Evolutionary conservation across 2,329 filamentous ascomycete species (phyloP).

Genomic region (Arthrobotrys musiformis): DNA sequence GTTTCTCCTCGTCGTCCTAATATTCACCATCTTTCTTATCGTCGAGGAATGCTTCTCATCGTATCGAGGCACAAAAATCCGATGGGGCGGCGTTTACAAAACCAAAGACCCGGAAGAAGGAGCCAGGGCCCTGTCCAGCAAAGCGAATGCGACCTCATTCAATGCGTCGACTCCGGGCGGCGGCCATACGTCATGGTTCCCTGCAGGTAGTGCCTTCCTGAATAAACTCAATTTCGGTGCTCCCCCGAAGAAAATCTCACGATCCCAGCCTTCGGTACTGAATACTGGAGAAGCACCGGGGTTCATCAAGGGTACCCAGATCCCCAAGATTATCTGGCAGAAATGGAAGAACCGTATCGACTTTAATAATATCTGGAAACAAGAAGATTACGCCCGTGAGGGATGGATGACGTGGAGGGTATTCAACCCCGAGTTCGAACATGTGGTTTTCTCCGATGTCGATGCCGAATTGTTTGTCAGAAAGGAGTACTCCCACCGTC

Average conservation of each 20-base stretch:
- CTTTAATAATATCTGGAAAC: conserved; percentile 16
- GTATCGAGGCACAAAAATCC: background rate
- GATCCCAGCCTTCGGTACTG: background rate
- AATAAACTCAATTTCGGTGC: background rate
- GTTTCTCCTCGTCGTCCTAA: background rate
- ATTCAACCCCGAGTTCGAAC: conserved; percentile 7
- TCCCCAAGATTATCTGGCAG: conserved; percentile 36
- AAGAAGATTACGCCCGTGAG: conserved; percentile 23
- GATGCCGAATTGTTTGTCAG: conserved; percentile 26
- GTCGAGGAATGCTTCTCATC: background rate
- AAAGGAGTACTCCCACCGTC: conserved; percentile 20
- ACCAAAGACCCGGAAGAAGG: background rate
- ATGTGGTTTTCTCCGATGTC: conserved; percentile 17
- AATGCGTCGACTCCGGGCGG: background rate
- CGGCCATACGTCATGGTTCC: background rate
- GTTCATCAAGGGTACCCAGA: background rate
- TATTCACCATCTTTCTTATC: background rate
- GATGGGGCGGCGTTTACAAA: background rate
- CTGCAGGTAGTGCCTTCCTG: background rate
- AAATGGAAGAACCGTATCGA: conserved; percentile 40
- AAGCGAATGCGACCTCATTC: background rate
- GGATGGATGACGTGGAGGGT: conserved; percentile 27
- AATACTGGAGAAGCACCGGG: background rate
- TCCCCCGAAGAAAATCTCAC: background rate
- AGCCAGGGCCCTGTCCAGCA: background rate